phyloP scores from a whole-genome alignment of 1,139 yeast genomes.

The Hansenula lynferdii region DNA sequence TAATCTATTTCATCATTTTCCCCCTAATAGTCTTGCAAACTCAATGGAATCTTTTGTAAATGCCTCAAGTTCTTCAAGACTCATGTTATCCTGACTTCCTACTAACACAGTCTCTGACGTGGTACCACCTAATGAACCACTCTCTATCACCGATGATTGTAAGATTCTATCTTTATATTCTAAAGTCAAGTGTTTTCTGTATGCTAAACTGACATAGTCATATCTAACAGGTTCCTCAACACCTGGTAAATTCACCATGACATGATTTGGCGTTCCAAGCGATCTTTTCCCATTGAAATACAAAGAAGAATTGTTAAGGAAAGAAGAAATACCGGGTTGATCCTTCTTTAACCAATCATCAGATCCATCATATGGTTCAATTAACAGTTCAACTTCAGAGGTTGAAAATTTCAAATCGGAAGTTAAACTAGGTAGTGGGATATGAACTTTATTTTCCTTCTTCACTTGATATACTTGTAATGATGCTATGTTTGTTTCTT shows the following conservation, averaged over 20 bases:
- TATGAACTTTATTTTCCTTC: slow-evolving; percentile 13
- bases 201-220: slow-evolving; percentile 37
- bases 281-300: slow-evolving; percentile 31
- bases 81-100: slow-evolving; percentile 29
- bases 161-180: slow-evolving; percentile 34
- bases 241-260: slow-evolving; percentile 35
- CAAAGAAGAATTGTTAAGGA: slow-evolving; percentile 34
- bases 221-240: slow-evolving; percentile 31
- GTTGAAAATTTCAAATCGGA: slow-evolving; percentile 19
- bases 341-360: slow-evolving; percentile 32
- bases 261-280: slow-evolving; percentile 32
- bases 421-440: slow-evolving; percentile 14
- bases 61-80: slow-evolving; percentile 20
- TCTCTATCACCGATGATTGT: slow-evolving; percentile 47
- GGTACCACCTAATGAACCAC: slow-evolving; percentile 53
- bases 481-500: slow-evolving; percentile 36
- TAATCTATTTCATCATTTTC: too few species aligned
- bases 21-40: slow-evolving; percentile 12
- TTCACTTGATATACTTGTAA: slow-evolving; percentile 15
- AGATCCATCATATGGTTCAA: slow-evolving; percentile 15
- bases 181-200: slow-evolving; percentile 41
- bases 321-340: slow-evolving; percentile 46
- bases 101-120: slow-evolving; percentile 43
- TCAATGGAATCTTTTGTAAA: slow-evolving; percentile 26
- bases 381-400: slow-evolving; percentile 14